phyloP scores from a whole-genome alignment of 345 rosid genomes.

The Eucalyptus polybractea region DNA sequence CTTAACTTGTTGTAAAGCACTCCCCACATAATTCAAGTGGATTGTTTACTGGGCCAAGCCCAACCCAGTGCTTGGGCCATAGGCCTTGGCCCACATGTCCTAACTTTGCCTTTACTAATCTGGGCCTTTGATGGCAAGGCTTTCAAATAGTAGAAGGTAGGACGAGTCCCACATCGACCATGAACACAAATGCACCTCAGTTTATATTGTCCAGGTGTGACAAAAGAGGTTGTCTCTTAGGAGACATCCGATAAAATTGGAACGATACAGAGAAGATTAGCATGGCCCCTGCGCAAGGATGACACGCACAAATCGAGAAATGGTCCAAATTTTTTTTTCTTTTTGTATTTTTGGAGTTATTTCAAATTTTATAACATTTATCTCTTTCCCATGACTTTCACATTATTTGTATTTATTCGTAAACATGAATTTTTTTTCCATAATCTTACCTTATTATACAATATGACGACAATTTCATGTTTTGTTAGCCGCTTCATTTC shows the following conservation, averaged over 20 bases:
- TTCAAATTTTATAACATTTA: background rate
- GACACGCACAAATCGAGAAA: background rate
- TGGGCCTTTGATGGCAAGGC: background rate
- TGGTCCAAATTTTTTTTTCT: background rate
- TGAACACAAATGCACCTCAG: background rate
- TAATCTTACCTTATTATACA: no score
- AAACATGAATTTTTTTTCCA: no score
- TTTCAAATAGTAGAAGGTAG: background rate
- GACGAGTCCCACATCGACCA: background rate
- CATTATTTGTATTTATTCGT: background rate
- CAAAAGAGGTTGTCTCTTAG: fast-evolving
- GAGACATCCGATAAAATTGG: background rate
- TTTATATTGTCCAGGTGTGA: background rate
- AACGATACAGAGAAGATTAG: background rate
- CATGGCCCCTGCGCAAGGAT: background rate
- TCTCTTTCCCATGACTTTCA: background rate
- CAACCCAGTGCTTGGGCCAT: background rate
- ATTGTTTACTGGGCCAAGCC: no score
- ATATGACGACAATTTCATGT: no score
- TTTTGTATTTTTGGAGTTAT: background rate
- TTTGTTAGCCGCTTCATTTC: background rate
- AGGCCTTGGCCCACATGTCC: background rate
- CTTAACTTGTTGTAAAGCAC: background rate
- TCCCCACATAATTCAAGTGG: background rate
- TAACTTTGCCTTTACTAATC: background rate